These are phyloP conservation scores for Peziza echinospora DNA, from an alignment of 495 filamentous ascomycete genomes.

Conservation along the genomic window DNA sequence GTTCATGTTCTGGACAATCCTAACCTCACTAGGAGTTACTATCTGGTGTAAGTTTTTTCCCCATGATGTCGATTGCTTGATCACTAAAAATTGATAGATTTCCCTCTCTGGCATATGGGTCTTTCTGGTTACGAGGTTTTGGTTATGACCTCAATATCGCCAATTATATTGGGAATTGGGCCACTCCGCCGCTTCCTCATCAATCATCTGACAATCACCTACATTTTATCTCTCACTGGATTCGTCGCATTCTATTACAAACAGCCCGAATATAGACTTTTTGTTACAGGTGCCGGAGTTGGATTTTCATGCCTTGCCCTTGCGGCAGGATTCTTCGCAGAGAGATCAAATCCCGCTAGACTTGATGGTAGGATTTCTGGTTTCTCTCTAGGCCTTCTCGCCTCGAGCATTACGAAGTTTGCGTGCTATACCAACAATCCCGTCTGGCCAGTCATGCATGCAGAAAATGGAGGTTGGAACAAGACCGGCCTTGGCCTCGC, in stretches of 20 bases:
- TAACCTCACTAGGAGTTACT: constrained; percentile 67
- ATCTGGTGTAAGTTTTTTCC: constrained; percentile 92
- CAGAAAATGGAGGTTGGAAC: constrained; percentile 79
- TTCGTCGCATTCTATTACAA: constrained; percentile 59
- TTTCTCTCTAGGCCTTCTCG: constrained; percentile 61
- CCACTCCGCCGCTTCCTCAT: constrained; percentile 44
- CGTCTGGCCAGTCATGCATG: constrained; percentile 85
- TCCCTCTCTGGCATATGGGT: constrained; percentile 99
- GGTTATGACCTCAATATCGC: constrained; percentile 65
- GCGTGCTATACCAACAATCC: constrained; percentile 94
- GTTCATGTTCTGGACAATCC: constrained; percentile 90
- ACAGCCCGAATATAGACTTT: constrained; percentile 55
- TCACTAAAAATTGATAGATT: constrained; percentile 35
- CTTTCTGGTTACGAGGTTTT: constrained; percentile 90
- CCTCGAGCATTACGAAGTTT: constrained; percentile 78
- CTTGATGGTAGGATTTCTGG: constrained; percentile 65
- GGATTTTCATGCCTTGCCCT: constrained; percentile 57
- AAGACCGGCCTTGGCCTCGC: constrained; percentile 58
- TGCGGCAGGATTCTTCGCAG: constrained; percentile 57
- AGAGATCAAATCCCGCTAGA: constrained; percentile 46
- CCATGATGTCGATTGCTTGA: no score
- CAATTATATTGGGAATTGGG: constrained; percentile 53
- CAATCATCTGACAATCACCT: constrained; percentile 43
- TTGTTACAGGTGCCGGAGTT: constrained; percentile 58
- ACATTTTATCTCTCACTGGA: constrained; percentile 56